These are phyloP conservation scores for Bruguiera gymnorhiza DNA, from an alignment of 345 rosid species.

Conservation along the genomic window DNA sequence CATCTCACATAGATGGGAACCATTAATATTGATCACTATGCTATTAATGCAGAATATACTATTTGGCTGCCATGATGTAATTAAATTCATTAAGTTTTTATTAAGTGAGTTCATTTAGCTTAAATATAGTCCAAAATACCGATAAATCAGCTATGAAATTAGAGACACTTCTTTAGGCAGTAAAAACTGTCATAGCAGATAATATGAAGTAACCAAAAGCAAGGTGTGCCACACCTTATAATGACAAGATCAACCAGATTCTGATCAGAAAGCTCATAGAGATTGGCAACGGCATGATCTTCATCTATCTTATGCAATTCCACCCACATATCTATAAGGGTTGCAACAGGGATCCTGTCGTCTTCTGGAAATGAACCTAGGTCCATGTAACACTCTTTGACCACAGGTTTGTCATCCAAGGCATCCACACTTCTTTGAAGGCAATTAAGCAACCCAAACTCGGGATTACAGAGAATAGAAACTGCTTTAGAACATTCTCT, in stretches of 20 bases:
- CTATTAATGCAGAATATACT: too few species aligned
- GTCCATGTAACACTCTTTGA: slow-evolving; percentile 29
- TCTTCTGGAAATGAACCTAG: slow-evolving; percentile 31
- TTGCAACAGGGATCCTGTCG: slow-evolving; percentile 17
- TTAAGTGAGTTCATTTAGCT: too few species aligned
- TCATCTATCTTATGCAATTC: slow-evolving; percentile 22
- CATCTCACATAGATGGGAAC: too few species aligned
- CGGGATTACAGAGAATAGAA: slow-evolving; percentile 11
- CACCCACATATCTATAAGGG: slow-evolving; percentile 22
- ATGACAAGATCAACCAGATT: slow-evolving; percentile 18
- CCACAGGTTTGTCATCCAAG: slow-evolving; percentile 7
- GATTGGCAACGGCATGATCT: slow-evolving; percentile 9
- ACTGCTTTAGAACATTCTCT: slow-evolving; percentile 13
- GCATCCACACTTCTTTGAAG: slow-evolving; percentile 28
- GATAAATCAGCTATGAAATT: too few species aligned
- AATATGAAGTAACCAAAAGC: neutral
- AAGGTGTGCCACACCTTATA: slow-evolving; percentile 6
- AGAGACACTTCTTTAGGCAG: neutral
- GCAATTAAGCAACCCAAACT: slow-evolving; percentile 15
- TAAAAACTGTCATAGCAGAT: neutral
- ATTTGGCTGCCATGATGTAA: too few species aligned
- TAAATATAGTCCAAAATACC: too few species aligned
- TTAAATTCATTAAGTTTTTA: too few species aligned
- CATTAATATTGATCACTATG: too few species aligned
- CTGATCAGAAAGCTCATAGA: slow-evolving; percentile 13